A percentile compares a stretch with the other conserved stretches of the same genome.
Evolutionary conservation across 495 filamentous ascomycete genomes (phyloP).

Genomic region (Aspergillus sclerotiicarbonarius): DNA sequence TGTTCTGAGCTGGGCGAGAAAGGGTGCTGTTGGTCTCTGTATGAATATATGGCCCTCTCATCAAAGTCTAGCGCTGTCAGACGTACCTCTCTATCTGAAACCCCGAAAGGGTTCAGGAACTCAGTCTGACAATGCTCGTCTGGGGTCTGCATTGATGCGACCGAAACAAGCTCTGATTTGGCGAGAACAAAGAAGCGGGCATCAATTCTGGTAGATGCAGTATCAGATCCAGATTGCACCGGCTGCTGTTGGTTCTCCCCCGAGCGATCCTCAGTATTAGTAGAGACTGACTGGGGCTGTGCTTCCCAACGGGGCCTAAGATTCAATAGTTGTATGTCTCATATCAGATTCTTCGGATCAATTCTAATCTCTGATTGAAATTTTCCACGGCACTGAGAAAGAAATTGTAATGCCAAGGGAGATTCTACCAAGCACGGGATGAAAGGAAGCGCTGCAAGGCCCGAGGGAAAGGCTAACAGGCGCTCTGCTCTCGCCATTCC

Average conservation of each 20-base stretch:
- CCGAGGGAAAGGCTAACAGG: not conserved
- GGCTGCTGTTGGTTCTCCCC: not conserved
- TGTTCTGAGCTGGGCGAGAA: constrained; percentile 3
- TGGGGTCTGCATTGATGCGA: constrained; percentile 19
- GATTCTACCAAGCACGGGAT: not conserved
- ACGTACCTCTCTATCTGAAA: constrained; percentile 17
- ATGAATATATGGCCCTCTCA: constrained; percentile 5
- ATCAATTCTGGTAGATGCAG: not conserved
- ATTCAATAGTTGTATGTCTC: not conserved
- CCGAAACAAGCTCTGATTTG: constrained; percentile 11
- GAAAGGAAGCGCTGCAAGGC: not conserved
- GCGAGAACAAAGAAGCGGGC: not conserved
- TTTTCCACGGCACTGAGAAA: not conserved
- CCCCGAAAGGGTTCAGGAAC: constrained; percentile 15
- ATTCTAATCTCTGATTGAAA: not conserved
- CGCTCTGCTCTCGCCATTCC: not conserved
- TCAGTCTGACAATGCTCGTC: constrained; percentile 11
- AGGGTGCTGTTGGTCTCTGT: constrained; percentile 3
- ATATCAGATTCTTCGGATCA: not conserved
- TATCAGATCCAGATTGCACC: constrained; percentile 33
- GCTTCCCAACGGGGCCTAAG: not conserved
- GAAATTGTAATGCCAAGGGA: not conserved
- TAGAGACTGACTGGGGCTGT: not conserved
- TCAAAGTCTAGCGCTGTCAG: not conserved
- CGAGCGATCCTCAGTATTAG: not conserved